Evolutionary conservation across 306 rosid genomes (phyloP).

Genomic region (Pyrus communis): DNA sequence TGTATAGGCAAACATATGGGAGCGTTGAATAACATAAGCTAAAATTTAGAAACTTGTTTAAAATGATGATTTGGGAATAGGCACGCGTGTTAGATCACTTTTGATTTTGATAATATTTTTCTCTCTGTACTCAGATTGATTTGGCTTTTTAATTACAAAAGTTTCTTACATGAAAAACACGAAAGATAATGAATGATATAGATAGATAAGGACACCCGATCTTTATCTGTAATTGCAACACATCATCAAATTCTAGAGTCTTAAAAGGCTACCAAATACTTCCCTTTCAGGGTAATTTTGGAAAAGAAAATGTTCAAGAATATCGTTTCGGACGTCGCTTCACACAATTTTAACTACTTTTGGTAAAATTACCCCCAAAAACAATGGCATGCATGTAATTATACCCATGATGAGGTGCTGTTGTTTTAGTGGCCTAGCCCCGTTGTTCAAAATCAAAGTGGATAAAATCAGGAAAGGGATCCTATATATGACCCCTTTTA

Average conservation of each 20-base stretch:
- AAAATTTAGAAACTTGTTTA: background rate
- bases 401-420: background rate
- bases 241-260: background rate
- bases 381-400: slow-evolving; percentile 6
- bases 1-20: background rate
- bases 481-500: too few species aligned
- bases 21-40: background rate
- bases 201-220: too few species aligned
- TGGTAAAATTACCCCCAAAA: background rate
- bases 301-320: background rate
- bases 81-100: background rate
- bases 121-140: background rate
- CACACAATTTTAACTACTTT: background rate
- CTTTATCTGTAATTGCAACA: background rate
- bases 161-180: too few species aligned
- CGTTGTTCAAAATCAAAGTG: background rate
- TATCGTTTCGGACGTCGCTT: background rate
- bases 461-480: slow-evolving; percentile 10
- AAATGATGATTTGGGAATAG: background rate
- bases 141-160: too few species aligned
- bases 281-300: background rate
- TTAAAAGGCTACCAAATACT: background rate
- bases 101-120: background rate
- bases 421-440: background rate
- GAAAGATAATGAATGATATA: too few species aligned